Conservation (phyloP, 257 asterid genomes). For the Fraxinus anomala region DNA sequence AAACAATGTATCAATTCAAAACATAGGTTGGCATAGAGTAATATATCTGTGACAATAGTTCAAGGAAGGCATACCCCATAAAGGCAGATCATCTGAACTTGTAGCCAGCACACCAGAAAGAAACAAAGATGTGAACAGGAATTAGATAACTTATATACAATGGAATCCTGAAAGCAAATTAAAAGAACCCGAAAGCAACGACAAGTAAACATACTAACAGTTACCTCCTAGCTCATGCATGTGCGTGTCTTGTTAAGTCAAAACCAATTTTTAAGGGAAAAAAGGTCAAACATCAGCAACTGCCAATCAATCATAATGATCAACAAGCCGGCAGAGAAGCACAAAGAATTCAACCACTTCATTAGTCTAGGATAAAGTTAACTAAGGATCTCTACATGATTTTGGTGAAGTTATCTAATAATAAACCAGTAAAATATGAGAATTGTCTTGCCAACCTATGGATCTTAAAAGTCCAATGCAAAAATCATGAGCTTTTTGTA, state of each 20-base stretch:
- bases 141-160: conserved; percentile 14
- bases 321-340: neutral
- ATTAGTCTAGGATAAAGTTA: neutral
- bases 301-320: neutral
- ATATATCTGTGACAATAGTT: neutral
- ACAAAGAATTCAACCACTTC: neutral
- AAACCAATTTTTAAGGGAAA: neutral
- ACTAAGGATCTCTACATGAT: neutral
- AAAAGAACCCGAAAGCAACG: neutral
- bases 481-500: neutral
- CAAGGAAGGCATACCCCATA: conserved; percentile 54
- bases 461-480: neutral
- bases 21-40: neutral
- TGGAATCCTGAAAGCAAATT: conserved; percentile 7
- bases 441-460: neutral
- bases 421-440: neutral
- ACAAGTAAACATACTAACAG: neutral
- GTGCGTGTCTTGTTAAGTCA: neutral
- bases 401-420: neutral
- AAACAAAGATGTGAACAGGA: conserved; percentile 24
- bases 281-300: neutral
- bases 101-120: conserved; percentile 25
- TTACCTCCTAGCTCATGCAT: neutral
- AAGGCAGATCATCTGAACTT: conserved; percentile 63
- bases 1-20: neutral